Conservation (phyloP, 1,139 yeast species). For the Pichia sp. region DNA sequence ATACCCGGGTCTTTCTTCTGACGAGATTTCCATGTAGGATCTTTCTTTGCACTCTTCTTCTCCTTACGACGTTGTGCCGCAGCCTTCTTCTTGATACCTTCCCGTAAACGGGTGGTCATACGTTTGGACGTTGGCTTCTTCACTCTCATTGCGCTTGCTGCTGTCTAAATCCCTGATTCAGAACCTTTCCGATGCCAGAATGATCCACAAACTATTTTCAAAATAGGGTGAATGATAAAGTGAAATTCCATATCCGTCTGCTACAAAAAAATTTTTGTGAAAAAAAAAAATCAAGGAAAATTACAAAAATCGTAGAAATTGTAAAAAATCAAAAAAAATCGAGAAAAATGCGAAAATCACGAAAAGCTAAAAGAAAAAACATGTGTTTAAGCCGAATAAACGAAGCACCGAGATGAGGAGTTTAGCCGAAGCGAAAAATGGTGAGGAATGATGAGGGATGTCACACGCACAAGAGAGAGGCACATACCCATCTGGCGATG, state of each 20-base stretch:
- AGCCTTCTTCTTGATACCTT: slow-evolving; percentile 94
- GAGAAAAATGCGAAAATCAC: not conserved
- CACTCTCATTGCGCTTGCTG: slow-evolving; percentile 35
- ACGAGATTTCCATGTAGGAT: slow-evolving; percentile 88
- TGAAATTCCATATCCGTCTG: not conserved
- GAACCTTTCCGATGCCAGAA: not conserved
- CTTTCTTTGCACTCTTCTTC: slow-evolving; percentile 76
- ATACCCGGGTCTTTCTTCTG: slow-evolving; percentile 86
- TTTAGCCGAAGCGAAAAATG: too few species aligned
- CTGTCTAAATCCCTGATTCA: not conserved
- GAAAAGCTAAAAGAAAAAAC: too few species aligned
- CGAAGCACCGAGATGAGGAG: too few species aligned
- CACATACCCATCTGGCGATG: too few species aligned
- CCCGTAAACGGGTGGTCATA: slow-evolving; percentile 85
- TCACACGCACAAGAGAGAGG: too few species aligned
- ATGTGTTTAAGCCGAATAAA: too few species aligned
- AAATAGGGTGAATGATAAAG: not conserved
- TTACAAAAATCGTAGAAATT: not conserved
- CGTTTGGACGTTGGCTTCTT: slow-evolving; percentile 78
- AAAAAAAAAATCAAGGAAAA: not conserved
- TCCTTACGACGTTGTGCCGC: slow-evolving; percentile 88
- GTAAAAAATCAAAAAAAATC: not conserved
- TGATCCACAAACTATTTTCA: not conserved
- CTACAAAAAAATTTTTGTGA: not conserved
- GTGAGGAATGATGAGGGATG: too few species aligned